phyloP scores from a whole-genome alignment of 2,329 filamentous ascomycete species.

The Xylariaceae sp. region DNA sequence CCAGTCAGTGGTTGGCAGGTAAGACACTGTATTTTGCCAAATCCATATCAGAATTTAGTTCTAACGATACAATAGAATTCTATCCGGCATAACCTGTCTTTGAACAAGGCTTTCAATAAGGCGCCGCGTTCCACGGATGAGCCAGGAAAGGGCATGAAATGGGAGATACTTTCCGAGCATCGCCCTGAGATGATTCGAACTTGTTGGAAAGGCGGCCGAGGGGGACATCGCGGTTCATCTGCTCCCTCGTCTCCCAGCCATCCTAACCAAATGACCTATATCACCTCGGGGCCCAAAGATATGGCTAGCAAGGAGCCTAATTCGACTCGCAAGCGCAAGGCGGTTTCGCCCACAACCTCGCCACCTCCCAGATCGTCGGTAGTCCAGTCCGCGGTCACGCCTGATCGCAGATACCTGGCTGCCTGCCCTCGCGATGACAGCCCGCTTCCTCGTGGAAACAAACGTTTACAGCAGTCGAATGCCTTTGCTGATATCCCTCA shows the following conservation, averaged over 20 bases:
- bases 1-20: conserved; percentile 81
- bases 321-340: conserved; percentile 54
- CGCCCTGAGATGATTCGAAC: conserved; percentile 84
- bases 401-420: conserved; percentile 47
- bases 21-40: conserved; percentile 31
- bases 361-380: conserved; percentile 49
- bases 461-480: conserved; percentile 38
- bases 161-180: conserved; percentile 82
- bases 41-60: neutral
- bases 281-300: conserved; percentile 54
- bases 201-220: conserved; percentile 55
- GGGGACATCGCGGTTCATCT: conserved; percentile 62
- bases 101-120: conserved; percentile 94
- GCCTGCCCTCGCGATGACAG: conserved; percentile 52
- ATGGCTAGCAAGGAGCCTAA: conserved; percentile 47
- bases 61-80: conserved; percentile 61
- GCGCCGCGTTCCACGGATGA: conserved; percentile 88
- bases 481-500: conserved; percentile 49
- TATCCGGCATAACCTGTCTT: conserved; percentile 89
- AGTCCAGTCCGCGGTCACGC: conserved; percentile 51
- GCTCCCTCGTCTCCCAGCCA: conserved; percentile 61
- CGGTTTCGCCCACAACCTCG: conserved; percentile 49
- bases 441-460: conserved; percentile 54
- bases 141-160: conserved; percentile 98
- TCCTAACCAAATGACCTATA: conserved; percentile 54